Evolutionary conservation across 768 basidiomycete species (phyloP), one percentile per base, ranked within the genome.

Genomic region (Ramaria sp.): DNA sequence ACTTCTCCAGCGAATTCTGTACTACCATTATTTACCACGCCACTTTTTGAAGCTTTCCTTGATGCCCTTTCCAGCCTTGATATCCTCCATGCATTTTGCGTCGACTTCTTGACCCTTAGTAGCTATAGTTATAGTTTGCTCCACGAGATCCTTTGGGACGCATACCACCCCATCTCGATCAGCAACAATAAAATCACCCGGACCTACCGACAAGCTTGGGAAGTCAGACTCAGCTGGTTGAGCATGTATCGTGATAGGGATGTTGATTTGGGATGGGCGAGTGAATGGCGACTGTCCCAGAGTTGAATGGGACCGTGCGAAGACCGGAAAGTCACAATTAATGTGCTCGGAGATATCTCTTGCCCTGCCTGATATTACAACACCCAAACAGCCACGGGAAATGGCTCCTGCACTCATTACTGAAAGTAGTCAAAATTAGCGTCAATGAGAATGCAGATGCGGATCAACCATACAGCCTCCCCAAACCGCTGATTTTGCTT

Each of bases 151-250:
- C 32, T 64, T 67, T 1, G 89, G 83, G 25, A 95, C 77, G 61
- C 82, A 88, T 2, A 97, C 88, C 1, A 94, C 88, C 1, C 94
- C 92, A 64, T 96, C 88, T 55, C 81, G 76, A 66, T 96, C 93
- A 24, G 82, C 90, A n/a, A 93, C 65, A 47, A 95, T 77, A 75
- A 83, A 78, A 65, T 94, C 92, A 1, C 83, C 86, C 1, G 92
- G 84, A 16, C 78, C 63, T 5, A 95, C 74, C 2, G 62, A 73
- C 10, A 82, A 73, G 0, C 78, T 58, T 2, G 80, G 77, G 60
- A 86, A 81, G 8, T 64, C 62, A 32, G 71, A 70, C 32, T 64
- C 63, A n/a, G 64, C 56, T 30, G 56, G 58, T 18, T 64, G 62
- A 0, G 66, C 60, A 18, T 65, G 66, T 16, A 85, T 75, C 30